These are phyloP conservation scores for Arthrobotrys sinensis DNA, from an alignment of 2,329 filamentous ascomycete species.

Conservation along the genomic window DNA sequence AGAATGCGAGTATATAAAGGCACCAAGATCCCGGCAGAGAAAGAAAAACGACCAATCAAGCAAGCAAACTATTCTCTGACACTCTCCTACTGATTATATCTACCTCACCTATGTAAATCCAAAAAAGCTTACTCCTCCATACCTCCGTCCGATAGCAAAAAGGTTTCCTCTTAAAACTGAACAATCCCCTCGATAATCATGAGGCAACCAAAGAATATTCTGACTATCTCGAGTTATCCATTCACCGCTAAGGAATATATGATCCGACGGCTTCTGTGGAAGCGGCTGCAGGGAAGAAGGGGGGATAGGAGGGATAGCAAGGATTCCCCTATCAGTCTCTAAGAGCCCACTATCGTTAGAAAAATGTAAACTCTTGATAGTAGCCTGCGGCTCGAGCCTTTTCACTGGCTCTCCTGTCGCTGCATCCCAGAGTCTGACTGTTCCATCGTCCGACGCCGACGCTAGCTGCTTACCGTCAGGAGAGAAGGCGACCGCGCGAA, in stretches of 20 bases:
- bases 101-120: not conserved
- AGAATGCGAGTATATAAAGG: too few relatives aligned
- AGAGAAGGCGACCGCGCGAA: too few relatives aligned
- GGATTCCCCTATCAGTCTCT: not conserved
- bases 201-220: not conserved
- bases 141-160: not conserved
- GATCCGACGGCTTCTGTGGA: not conserved
- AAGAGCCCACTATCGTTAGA: not conserved
- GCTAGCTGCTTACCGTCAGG: constrained; percentile 1
- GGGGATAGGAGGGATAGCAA: not conserved
- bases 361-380: not conserved
- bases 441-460: constrained; percentile 7
- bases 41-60: too few relatives aligned
- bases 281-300: not conserved
- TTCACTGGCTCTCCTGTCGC: not conserved
- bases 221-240: not conserved
- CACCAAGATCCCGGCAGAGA: too few relatives aligned
- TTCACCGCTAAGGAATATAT: not conserved
- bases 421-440: constrained; percentile 11
- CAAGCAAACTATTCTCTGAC: too few relatives aligned
- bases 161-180: not conserved
- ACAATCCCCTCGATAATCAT: not conserved
- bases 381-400: not conserved
- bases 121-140: not conserved
- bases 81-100: too few relatives aligned